phyloP scores from a whole-genome alignment of 306 rosid species.

The Citrullus colocynthis region DNA sequence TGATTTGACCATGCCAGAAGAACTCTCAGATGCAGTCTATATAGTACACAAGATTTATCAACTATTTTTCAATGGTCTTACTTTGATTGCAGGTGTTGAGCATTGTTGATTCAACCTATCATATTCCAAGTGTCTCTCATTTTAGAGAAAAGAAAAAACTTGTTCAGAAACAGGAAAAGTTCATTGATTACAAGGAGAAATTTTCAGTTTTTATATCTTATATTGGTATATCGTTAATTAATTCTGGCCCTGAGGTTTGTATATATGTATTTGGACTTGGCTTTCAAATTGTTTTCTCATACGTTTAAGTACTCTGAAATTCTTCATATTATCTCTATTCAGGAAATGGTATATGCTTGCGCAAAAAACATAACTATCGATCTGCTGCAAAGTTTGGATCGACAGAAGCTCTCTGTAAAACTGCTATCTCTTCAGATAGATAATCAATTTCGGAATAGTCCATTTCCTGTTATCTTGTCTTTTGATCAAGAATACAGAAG shows the following conservation, averaged over 20 bases:
- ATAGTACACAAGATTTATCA: neutral
- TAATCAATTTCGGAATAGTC: slow-evolving; percentile 80
- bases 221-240: slow-evolving; percentile 73
- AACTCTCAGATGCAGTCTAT: neutral
- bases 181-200: slow-evolving; percentile 54
- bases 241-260: slow-evolving; percentile 60
- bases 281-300: neutral
- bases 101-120: slow-evolving; percentile 71
- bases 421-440: slow-evolving; percentile 70
- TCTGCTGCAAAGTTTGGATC: slow-evolving; percentile 76
- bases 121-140: slow-evolving; percentile 25
- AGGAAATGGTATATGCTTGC: slow-evolving; percentile 80
- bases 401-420: slow-evolving; percentile 52
- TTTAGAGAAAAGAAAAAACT: slow-evolving; percentile 31
- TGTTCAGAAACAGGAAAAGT: slow-evolving; percentile 44
- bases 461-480: slow-evolving; percentile 83
- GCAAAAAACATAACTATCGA: slow-evolving; percentile 46
- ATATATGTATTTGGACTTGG: slow-evolving; percentile 5
- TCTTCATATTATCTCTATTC: slow-evolving; percentile 13
- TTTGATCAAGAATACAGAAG: slow-evolving; percentile 45
- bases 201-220: slow-evolving; percentile 48
- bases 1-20: neutral
- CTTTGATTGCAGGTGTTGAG: slow-evolving; percentile 50
- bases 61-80: slow-evolving; percentile 3
- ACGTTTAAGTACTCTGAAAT: neutral